Evolutionary conservation across 2,329 filamentous ascomycete species (phyloP), one percentile per base, ranked within the genome.

Genomic region (Bipolaris cookei): DNA sequence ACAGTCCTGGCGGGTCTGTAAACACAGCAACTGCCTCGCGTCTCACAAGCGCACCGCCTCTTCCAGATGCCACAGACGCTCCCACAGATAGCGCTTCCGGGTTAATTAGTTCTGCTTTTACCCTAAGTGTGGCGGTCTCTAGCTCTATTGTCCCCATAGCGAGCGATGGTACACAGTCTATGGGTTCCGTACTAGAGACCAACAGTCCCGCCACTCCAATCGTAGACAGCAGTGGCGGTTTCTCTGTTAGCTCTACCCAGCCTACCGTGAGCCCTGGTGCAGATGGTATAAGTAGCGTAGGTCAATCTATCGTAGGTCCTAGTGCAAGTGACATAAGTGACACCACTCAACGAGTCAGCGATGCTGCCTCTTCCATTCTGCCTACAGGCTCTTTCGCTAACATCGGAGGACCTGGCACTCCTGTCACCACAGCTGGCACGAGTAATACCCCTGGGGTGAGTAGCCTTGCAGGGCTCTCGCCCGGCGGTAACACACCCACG

Each of bases 21-120:
- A 49, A 49, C 16, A 30, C 37, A 32, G 34, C 34, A 37, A 32
- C 34, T 49, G 35, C 20, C 23, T 47, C 44, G 30, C 30, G 44
- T 2, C n/a, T 47, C 7, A 37, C n/a, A 6, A 10, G 21, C n/a
- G 44, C 44, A 47, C 8, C 44, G 14, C 44, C 44, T 47, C 16
- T 37, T 47, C 30, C 30, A 20, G 44, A 37, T 21, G 44, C 44
- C 16, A 35, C 44, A 37, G 44, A 30, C 1, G 30, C 18, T 35
- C 44, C 13, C 18, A 35, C 18, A 35, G 16, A 47, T n/a, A 35
- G 30, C 20, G 30, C 44, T 10, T n/a, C 46, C 16, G 46, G 34
- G 20, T 49, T 34, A 11, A 3, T 28, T 16, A 32, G 14, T 41
- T 16, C 37, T 41, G 11, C 34, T 41, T 23, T 32, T 28, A 41